Conservation (phyloP, 306 rosid genomes). For the Malus sieversii region DNA sequence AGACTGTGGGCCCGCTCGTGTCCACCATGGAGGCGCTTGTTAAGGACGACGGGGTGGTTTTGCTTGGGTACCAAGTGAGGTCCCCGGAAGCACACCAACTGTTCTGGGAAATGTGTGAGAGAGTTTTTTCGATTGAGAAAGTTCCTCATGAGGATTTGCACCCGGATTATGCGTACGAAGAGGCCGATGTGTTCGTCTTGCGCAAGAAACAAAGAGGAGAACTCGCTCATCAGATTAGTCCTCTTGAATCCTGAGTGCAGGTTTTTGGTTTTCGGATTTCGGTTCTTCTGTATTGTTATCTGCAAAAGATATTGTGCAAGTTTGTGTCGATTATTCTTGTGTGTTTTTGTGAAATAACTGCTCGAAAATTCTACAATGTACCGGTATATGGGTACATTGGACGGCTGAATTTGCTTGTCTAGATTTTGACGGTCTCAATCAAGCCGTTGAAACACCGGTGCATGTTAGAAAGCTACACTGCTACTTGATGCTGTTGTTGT, state of each 20-base stretch:
- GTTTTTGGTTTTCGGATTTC: not conserved
- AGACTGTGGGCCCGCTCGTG: constrained; percentile 47
- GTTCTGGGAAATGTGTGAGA: constrained; percentile 61
- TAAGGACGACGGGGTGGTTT: constrained; percentile 50
- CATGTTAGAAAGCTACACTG: no score
- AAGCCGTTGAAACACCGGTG: not conserved
- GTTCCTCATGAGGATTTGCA: constrained; percentile 68
- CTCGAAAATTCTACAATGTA: not conserved
- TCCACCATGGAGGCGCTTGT: constrained; percentile 59
- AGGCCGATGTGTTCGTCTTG: constrained; percentile 55
- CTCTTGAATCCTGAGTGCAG: not conserved
- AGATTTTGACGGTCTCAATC: no score
- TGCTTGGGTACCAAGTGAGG: constrained; percentile 78
- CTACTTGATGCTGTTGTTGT: no score
- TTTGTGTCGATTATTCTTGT: not conserved
- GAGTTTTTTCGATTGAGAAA: constrained; percentile 38
- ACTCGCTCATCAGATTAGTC: not conserved
- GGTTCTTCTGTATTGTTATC: not conserved
- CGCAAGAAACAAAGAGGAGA: constrained; percentile 43
- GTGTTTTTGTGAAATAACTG: not conserved
- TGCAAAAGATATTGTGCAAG: not conserved
- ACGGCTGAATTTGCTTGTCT: no score
- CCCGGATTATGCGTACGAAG: constrained; percentile 72
- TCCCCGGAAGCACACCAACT: constrained; percentile 60
- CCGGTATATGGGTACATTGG: no score